Evolutionary conservation across 2,329 filamentous ascomycete species (phyloP).

Genomic region (Podosphaera leucotricha): DNA sequence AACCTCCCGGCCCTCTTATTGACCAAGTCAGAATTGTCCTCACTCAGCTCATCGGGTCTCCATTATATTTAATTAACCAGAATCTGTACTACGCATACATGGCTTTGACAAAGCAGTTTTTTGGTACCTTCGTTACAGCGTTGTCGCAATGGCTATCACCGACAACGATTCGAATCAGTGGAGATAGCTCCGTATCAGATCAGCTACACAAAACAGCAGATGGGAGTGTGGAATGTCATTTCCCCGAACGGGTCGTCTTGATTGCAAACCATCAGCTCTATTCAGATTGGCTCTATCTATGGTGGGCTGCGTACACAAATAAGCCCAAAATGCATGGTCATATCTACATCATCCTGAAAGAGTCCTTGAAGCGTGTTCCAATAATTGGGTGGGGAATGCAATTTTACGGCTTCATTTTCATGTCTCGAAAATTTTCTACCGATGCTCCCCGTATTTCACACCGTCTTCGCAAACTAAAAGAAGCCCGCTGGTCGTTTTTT

Average conservation of each 20-base stretch:
- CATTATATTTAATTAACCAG: slow-evolving; percentile 52
- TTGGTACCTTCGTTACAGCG: slow-evolving; percentile 53
- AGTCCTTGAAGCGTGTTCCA: slow-evolving; percentile 62
- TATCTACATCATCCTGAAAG: slow-evolving; percentile 76
- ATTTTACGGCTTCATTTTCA: slow-evolving; percentile 77
- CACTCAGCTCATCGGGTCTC: slow-evolving; percentile 54
- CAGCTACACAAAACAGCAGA: slow-evolving; percentile 48
- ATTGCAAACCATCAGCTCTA: slow-evolving; percentile 65
- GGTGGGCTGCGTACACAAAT: slow-evolving; percentile 80
- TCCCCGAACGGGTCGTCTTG: slow-evolving; percentile 59
- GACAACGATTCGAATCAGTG: slow-evolving; percentile 59
- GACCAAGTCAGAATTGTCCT: slow-evolving; percentile 28
- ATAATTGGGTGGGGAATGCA: slow-evolving; percentile 61
- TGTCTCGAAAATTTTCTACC: slow-evolving; percentile 69
- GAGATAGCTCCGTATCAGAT: slow-evolving; percentile 54
- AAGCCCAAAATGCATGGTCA: slow-evolving; percentile 56
- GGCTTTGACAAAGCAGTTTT: slow-evolving; percentile 65
- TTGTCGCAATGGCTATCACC: slow-evolving; percentile 79
- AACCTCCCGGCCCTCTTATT: slow-evolving; percentile 5
- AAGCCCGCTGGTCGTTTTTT: slow-evolving; percentile 26
- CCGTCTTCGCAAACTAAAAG: slow-evolving; percentile 46
- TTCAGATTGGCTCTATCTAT: slow-evolving; percentile 39
- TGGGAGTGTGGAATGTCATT: slow-evolving; percentile 53
- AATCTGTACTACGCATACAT: slow-evolving; percentile 71
- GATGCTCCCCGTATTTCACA: slow-evolving; percentile 56